Conservation (phyloP, 148 eudicot genomes). For the Pharnaceum exiguum region DNA sequence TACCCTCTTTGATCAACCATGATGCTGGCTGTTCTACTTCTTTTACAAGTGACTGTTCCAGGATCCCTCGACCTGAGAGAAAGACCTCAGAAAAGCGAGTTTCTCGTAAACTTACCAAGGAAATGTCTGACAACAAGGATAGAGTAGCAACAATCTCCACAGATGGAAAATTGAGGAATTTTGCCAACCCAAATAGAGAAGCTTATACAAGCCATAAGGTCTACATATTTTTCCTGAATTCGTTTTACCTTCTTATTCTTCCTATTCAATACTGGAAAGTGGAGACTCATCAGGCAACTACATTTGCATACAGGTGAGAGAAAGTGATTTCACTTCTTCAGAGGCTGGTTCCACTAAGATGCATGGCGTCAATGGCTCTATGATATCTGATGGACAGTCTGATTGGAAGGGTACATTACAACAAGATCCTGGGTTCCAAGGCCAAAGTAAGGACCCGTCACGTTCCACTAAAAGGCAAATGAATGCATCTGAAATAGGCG, state of each 20-base stretch:
- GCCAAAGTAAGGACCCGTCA: conserved; percentile 19
- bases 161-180: conserved; percentile 28
- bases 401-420: conserved; percentile 27
- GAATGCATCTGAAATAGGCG: conserved; percentile 20
- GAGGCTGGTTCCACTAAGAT: conserved; percentile 30
- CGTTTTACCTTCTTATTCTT: background rate
- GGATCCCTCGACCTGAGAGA: conserved; percentile 29
- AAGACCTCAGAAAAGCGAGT: conserved; percentile 39
- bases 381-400: conserved; percentile 25
- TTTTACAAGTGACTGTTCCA: conserved; percentile 22
- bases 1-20: conserved; percentile 8
- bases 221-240: conserved; percentile 7
- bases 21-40: conserved; percentile 13
- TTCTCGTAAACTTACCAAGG: conserved; percentile 40
- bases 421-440: conserved; percentile 23
- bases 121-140: conserved; percentile 30
- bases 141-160: conserved; percentile 18
- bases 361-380: conserved; percentile 18
- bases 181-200: conserved; percentile 21
- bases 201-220: conserved; percentile 45
- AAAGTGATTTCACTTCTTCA: conserved; percentile 22
- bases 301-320: conserved; percentile 43
- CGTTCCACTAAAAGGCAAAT: conserved; percentile 10
- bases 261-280: conserved; percentile 3
- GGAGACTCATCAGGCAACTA: conserved; percentile 3